Evolutionary conservation across 106 monocot species (phyloP), one percentile per base, ranked within the genome.

Genomic region (Dendrobium catenatum): DNA sequence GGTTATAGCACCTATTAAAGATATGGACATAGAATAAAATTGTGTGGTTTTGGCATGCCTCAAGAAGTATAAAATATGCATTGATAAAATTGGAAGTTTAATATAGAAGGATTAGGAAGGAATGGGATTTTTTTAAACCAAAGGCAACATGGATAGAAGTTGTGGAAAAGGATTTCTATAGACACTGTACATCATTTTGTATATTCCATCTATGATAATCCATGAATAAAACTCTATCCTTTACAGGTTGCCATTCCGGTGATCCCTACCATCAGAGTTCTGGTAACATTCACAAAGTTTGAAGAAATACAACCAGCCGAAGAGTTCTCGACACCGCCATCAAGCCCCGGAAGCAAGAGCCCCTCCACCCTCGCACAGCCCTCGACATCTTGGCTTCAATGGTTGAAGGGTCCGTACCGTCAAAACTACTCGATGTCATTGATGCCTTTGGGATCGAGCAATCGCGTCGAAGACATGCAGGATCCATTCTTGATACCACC

Each of bases 281-380:
- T 91, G 5, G 87, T 91, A 15, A 91, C 89, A 20, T 91, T 91
- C 83, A 87, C 91, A n/a, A 91, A 91, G 64, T 91, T 89, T 46
- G 87, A 91, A 82, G 91, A 91, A 42, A 67, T 89, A n/a, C 87
- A 89, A 20, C 89, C 91, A 68, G 67, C 79, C 2, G 88, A 85
- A 86, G 86, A 86, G 48, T 86, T 89, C 81, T 81, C 76, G 1
- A 86, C 85, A 2, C 88, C 88, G 44, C 85, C 83, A 58, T 83
- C 88, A 24, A 89, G 88, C 81, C 88, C 86, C 0, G 68, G 54
- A 19, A 55, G 16, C 79, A 85, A 58, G 80, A 85, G 83, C n/a
- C 83, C 82, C 17, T 29, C 47, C 6, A 10, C 59, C 24, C 42
- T 73, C 2, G 55, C 73, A 19, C 76, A 79, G 9, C 84, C 79